phyloP scores from a whole-genome alignment of 768 basidiomycete species.

The Podaxis carcinomalis region DNA sequence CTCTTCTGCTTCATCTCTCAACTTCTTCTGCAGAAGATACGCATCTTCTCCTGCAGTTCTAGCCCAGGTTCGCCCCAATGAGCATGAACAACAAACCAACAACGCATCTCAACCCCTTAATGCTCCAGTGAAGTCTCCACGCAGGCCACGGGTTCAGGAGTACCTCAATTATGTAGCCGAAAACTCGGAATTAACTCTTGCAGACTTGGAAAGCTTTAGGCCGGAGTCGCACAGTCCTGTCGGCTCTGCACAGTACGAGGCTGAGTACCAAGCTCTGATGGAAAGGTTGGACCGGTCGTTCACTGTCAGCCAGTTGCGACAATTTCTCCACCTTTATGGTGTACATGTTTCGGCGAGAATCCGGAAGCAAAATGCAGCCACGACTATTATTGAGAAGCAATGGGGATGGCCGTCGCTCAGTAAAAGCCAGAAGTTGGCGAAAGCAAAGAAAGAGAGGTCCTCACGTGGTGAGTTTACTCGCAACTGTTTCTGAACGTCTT shows the following conservation, averaged over 20 bases:
- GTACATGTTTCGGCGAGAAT: constrained; percentile 26
- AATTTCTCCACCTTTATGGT: constrained; percentile 47
- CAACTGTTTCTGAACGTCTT: constrained; percentile 3
- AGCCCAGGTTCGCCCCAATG: neutral
- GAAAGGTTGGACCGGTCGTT: constrained; percentile 58
- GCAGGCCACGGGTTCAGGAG: constrained; percentile 44
- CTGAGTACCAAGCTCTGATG: constrained; percentile 48
- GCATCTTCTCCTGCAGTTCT: neutral
- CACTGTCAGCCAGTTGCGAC: constrained; percentile 53
- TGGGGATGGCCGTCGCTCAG: constrained; percentile 70
- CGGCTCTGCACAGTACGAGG: constrained; percentile 36
- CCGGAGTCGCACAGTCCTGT: constrained; percentile 28
- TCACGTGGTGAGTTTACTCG: constrained; percentile 37
- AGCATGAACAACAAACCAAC: neutral
- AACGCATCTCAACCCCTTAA: neutral
- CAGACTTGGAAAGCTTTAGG: constrained; percentile 57
- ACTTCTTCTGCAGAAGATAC: neutral
- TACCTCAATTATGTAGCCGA: constrained; percentile 52
- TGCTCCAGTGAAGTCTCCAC: constrained; percentile 25
- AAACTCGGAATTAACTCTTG: constrained; percentile 45
- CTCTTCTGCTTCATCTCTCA: neutral
- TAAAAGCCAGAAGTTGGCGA: constrained; percentile 44
- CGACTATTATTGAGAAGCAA: constrained; percentile 53
- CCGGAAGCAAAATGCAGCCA: constrained; percentile 36
- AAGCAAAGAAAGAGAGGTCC: constrained; percentile 44